Base-by-base conservation (phyloP, 306 rosid species). In the Dicorynia guianensis region DNA sequence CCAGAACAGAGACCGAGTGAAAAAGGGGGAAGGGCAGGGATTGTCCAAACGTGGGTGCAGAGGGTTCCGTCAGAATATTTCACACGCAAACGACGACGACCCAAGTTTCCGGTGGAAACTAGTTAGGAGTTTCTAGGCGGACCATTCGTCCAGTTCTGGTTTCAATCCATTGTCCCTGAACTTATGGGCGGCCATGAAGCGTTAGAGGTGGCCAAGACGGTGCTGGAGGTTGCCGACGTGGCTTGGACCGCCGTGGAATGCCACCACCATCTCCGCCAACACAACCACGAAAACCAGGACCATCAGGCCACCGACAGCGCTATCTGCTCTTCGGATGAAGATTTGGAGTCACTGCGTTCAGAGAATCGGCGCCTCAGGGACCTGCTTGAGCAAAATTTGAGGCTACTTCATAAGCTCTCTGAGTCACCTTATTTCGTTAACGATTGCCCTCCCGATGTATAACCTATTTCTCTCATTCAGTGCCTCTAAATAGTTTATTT, bases 151-250 rank as follows among this genome's bases (percentile, higher is more conserved):
- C 75, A 55, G 49, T 34, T 13, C 43, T 4, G 44, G 42, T 66
- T 4, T 57, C 11, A 47, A 60, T 69, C 60, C 59, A 35, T 13
- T 44, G 39, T 10, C 19, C 30, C 48, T 17, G 50, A 8, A 74
- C 78, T 35, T 79, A 92, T 90, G 93, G 83, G 84, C 52, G 80
- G 89, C 54, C 92, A 36, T 48, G 77, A 78, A 39, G 88, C 98
- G 39, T 43, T 92, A 0, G 89, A 90, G 90, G 87, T 90, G 67
- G 96, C 97, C 17, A 95, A 92, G 83, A 95, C 99, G 70, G 97
- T 92, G 72, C 59, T 95, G 18, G 99, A 95, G 89, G 97, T 95
- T 6, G 97, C 99, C 58, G 99, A 95, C 66, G 96, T 90, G 17
- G 97, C 99, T 11, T 92, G 92, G 96, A 55, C 79, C 54, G 97